These are phyloP conservation scores for Sisymbrium altissimum DNA, from an alignment of 345 rosid genomes.

Conservation along the genomic window DNA sequence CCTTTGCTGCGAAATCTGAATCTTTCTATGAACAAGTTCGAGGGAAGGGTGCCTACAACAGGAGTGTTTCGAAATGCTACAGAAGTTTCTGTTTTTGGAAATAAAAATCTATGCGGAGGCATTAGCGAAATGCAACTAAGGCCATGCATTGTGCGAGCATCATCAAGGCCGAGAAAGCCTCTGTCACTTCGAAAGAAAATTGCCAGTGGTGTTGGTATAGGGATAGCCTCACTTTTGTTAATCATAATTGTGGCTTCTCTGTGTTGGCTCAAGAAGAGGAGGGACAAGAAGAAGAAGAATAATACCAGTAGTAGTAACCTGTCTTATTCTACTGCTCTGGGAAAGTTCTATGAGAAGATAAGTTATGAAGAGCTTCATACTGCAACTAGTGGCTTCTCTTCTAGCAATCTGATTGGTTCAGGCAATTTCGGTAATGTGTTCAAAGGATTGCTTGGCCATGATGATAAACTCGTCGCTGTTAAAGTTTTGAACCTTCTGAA, in stretches of 20 bases:
- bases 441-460: constrained; percentile 19
- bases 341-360: constrained; percentile 22
- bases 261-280: constrained; percentile 24
- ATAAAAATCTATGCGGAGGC: constrained; percentile 27
- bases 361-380: constrained; percentile 26
- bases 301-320: background rate
- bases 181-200: constrained; percentile 1
- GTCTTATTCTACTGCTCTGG: constrained; percentile 9
- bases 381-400: constrained; percentile 34
- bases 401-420: constrained; percentile 33
- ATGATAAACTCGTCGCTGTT: constrained; percentile 22
- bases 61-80: constrained; percentile 27
- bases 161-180: constrained; percentile 8
- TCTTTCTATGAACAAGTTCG: constrained; percentile 28
- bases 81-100: constrained; percentile 26
- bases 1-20: constrained; percentile 12
- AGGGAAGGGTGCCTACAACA: constrained; percentile 21
- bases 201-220: constrained; percentile 20
- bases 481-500: constrained; percentile 31
- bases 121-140: constrained; percentile 15
- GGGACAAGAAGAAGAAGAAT: constrained; percentile 7
- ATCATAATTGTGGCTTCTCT: constrained; percentile 11
- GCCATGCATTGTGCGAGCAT: constrained; percentile 3
- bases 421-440: constrained; percentile 28
- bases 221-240: constrained; percentile 12